Conservation (phyloP, 2,329 filamentous ascomycete genomes). For the Pseudogymnoascus sp. region DNA sequence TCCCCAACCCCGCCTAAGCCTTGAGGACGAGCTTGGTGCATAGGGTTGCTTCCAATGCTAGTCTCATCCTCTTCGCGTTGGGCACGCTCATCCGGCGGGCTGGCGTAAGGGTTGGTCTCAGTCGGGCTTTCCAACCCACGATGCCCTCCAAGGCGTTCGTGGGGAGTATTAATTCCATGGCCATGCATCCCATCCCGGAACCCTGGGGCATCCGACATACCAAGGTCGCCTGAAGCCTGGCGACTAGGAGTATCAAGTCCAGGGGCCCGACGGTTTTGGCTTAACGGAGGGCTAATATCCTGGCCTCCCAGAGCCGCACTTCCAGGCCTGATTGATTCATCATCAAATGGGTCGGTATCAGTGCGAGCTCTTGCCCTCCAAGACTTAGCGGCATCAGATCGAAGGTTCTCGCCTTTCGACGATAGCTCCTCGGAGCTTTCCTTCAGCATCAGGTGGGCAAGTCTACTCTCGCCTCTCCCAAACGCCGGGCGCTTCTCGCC, state of each 20-base stretch:
- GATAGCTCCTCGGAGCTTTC: constrained; percentile 59
- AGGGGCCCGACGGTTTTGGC: constrained; percentile 33
- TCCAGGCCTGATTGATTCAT: constrained; percentile 56
- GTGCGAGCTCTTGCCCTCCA: constrained; percentile 56
- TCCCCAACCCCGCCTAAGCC: constrained; percentile 45
- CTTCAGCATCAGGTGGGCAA: constrained; percentile 78
- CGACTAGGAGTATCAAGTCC: constrained; percentile 37
- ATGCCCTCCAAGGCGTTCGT: constrained; percentile 38
- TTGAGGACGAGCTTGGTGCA: constrained; percentile 40
- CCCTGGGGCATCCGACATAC: constrained; percentile 51
- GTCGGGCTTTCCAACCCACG: constrained; percentile 68
- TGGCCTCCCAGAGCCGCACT: constrained; percentile 69
- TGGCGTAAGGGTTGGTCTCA: constrained; percentile 93
- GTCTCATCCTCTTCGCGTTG: constrained; percentile 49
- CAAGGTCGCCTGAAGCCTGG: constrained; percentile 44
- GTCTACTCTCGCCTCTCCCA: constrained; percentile 68
- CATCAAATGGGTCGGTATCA: constrained; percentile 65
- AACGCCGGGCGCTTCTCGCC: constrained; percentile 64
- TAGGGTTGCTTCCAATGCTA: constrained; percentile 21
- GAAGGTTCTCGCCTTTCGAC: constrained; percentile 27
- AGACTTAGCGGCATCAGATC: constrained; percentile 37
- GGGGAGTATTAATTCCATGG: constrained; percentile 42
- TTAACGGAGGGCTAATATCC: constrained; percentile 50
- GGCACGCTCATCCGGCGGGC: constrained; percentile 66
- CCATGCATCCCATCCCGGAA: constrained; percentile 48